phyloP scores from a whole-genome alignment of 148 eudicot genomes.

The Gaultheria prostrata region DNA sequence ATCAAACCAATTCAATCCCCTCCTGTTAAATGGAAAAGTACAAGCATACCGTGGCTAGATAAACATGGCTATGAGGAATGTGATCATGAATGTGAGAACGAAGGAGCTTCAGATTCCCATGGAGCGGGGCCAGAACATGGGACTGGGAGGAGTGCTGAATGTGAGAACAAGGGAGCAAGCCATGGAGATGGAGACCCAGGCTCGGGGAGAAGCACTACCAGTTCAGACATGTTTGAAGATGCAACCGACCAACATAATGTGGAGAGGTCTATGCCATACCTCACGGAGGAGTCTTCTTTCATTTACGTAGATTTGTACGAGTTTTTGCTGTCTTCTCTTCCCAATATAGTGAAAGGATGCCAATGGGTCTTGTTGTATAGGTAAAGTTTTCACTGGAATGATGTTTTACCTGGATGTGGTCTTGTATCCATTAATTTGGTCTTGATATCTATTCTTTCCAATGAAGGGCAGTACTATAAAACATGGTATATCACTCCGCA shows the following conservation, averaged over 20 bases:
- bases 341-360: constrained; percentile 94
- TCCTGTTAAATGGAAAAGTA: constrained; percentile 64
- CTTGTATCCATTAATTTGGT: constrained; percentile 7
- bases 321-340: constrained; percentile 69
- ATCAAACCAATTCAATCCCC: constrained; percentile 39
- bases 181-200: constrained; percentile 27
- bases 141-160: constrained; percentile 30
- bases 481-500: constrained; percentile 96
- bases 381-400: constrained; percentile 32
- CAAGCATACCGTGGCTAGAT: constrained; percentile 35
- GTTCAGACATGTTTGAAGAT: constrained; percentile 70
- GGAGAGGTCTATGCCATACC: constrained; percentile 52
- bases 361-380: constrained; percentile 92
- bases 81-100: constrained; percentile 24
- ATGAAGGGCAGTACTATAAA: constrained; percentile 98
- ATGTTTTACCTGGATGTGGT: background rate
- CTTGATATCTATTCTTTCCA: constrained; percentile 40
- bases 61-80: constrained; percentile 37
- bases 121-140: constrained; percentile 30
- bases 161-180: constrained; percentile 10
- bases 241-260: constrained; percentile 38
- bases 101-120: constrained; percentile 20
- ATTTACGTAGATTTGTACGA: constrained; percentile 59
- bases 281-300: constrained; percentile 69
- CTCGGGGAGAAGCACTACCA: constrained; percentile 34